phyloP scores from a whole-genome alignment of 1,139 yeast genomes.

The Pichia sp. region DNA sequence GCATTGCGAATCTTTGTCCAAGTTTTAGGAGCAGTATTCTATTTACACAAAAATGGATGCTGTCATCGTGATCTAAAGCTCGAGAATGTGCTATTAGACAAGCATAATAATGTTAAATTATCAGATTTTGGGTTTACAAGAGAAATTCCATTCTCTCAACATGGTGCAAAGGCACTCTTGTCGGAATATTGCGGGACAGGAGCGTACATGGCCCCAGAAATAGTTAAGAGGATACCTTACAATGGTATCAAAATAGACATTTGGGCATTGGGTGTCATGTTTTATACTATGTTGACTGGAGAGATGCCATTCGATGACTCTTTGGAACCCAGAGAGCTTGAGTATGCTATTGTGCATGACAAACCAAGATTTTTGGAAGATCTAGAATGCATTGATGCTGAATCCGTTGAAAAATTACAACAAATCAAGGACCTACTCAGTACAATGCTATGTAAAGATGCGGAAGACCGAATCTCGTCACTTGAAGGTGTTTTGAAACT shows the following conservation, averaged over 20 bases:
- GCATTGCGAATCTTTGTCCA: conserved; percentile 64
- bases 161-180: conserved; percentile 29
- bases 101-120: conserved; percentile 59
- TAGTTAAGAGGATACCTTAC: conserved; percentile 60
- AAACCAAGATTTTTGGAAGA: conserved; percentile 52
- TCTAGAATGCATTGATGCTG: conserved; percentile 8
- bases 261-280: conserved; percentile 91
- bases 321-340: conserved; percentile 57
- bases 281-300: conserved; percentile 84
- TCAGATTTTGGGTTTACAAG: conserved; percentile 95
- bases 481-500: conserved; percentile 53
- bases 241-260: conserved; percentile 80
- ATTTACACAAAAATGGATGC: conserved; percentile 75
- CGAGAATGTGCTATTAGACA: conserved; percentile 77
- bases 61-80: conserved; percentile 87
- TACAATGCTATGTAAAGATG: conserved; percentile 57
- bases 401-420: conserved; percentile 3
- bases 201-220: conserved; percentile 96
- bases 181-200: conserved; percentile 92
- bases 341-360: conserved; percentile 50
- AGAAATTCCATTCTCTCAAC: conserved; percentile 39
- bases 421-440: conserved; percentile 27
- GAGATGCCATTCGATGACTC: conserved; percentile 91
- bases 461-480: conserved; percentile 52
- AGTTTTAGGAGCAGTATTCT: conserved; percentile 72